Conservation (phyloP, 2,329 filamentous ascomycete genomes). For the Fusarium sp. region DNA sequence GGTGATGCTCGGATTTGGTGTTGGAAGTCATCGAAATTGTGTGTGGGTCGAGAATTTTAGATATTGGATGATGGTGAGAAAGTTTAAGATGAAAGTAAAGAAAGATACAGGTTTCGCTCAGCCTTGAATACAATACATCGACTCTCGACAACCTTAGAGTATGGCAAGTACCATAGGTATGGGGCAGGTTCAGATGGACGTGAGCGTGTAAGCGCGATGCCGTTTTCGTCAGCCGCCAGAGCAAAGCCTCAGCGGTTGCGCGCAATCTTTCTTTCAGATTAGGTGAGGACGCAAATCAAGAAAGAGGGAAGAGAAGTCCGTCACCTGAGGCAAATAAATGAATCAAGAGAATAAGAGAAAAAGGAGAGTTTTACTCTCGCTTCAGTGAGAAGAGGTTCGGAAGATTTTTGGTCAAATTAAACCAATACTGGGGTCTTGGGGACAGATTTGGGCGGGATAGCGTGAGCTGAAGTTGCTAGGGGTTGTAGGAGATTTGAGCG, state of each 20-base stretch:
- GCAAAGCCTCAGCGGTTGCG: conserved; percentile 40
- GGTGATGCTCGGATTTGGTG: conserved; percentile 36
- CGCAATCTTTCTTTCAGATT: conserved; percentile 8
- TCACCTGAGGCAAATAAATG: conserved; percentile 20
- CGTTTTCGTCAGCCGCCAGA: conserved; percentile 39
- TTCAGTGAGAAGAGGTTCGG: conserved; percentile 23
- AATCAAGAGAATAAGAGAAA: conserved; percentile 7
- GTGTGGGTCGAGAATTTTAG: neutral
- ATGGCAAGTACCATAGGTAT: conserved; percentile 34
- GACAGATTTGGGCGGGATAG: conserved; percentile 12
- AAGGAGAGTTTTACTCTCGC: conserved; percentile 35
- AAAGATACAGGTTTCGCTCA: conserved; percentile 19
- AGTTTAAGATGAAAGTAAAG: conserved; percentile 1
- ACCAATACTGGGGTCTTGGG: conserved; percentile 23
- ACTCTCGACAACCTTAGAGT: conserved; percentile 17
- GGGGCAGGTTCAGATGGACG: conserved; percentile 40
- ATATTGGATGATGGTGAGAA: conserved; percentile 3
- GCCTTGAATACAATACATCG: conserved; percentile 40
- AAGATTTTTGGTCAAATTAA: conserved; percentile 43
- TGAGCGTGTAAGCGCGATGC: conserved; percentile 46
- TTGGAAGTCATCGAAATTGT: conserved; percentile 19
- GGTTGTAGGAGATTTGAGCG: conserved; percentile 19
- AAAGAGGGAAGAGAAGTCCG: conserved; percentile 1
- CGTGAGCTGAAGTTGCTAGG: conserved; percentile 24
- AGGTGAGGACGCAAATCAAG: neutral